A percentile compares a stretch with the other conserved stretches of the same genome.
Conservation (phyloP, 345 rosid genomes). For the Euphorbia pulcherrima region DNA sequence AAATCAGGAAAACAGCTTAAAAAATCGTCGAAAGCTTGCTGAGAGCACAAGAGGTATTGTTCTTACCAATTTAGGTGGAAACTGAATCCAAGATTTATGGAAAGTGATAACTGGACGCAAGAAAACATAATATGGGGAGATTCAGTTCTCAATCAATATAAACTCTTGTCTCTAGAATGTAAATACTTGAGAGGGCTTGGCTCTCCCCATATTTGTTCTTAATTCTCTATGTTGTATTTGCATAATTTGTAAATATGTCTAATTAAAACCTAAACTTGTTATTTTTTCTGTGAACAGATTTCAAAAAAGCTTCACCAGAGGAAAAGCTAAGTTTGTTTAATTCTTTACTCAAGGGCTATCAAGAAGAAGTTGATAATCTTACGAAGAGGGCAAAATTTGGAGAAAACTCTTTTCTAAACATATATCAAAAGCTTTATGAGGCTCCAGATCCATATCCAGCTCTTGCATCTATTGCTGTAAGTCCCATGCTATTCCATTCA, state of each 20-base stretch:
- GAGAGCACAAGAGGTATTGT: constrained; percentile 89
- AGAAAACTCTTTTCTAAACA: constrained; percentile 92
- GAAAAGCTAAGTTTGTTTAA: constrained; percentile 80
- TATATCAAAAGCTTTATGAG: constrained; percentile 96
- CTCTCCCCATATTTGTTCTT: neutral
- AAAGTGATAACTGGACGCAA: neutral
- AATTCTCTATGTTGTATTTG: neutral
- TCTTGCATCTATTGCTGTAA: constrained; percentile 90
- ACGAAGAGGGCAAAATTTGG: constrained; percentile 98
- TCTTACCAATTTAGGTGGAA: neutral
- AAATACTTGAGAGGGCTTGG: neutral
- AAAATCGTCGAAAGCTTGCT: constrained; percentile 92
- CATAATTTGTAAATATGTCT: neutral
- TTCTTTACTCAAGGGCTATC: constrained; percentile 90
- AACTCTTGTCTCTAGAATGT: neutral
- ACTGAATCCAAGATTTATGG: neutral
- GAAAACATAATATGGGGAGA: constrained; percentile 4
- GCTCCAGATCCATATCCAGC: constrained; percentile 99
- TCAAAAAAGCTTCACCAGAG: constrained; percentile 91
- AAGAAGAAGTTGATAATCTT: constrained; percentile 98
- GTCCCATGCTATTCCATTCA: constrained; percentile 26
- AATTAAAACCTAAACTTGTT: neutral
- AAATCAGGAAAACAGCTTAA: constrained; percentile 92
- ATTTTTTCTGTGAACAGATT: constrained; percentile 46
- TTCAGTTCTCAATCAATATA: neutral